A percentile compares a stretch with the other conserved stretches of the same genome.
These are phyloP conservation scores for Diplodia intermedia DNA, from an alignment of 2,329 filamentous ascomycete genomes.

Conservation along the genomic window DNA sequence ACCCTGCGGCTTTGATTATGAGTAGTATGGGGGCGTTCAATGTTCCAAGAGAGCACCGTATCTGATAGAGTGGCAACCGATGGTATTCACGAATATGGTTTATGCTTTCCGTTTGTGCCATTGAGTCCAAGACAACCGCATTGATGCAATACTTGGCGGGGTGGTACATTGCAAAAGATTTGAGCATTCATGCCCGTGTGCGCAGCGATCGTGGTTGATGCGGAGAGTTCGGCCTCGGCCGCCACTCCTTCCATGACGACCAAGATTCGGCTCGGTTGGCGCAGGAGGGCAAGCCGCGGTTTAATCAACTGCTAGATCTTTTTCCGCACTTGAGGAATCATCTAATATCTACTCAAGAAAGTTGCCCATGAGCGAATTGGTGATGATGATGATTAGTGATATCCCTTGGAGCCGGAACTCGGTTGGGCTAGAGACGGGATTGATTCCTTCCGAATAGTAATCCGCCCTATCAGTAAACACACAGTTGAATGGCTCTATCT, in stretches of 20 bases:
- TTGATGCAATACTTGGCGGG: too few species aligned
- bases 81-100: not conserved
- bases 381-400: not conserved
- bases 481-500: not conserved
- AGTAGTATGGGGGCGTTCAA: slow-evolving; percentile 24
- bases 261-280: not conserved
- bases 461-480: not conserved
- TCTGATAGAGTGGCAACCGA: not conserved
- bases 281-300: too few species aligned
- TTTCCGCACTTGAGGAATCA: not conserved
- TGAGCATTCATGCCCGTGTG: too few species aligned
- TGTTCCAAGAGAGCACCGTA: not conserved
- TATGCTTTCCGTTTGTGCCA: not conserved
- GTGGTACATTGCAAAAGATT: too few species aligned
- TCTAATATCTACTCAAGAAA: too few species aligned
- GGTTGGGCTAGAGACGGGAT: not conserved
- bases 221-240: not conserved
- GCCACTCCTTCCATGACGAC: not conserved
- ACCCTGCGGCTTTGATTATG: slow-evolving; percentile 32
- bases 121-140: too few species aligned
- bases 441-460: not conserved
- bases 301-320: not conserved
- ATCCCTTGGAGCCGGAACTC: not conserved
- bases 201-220: too few species aligned
- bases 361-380: not conserved